Percentiles rank a stretch among this genome's conserved stretches.
These are phyloP conservation scores for Aspergillus olivimuriae DNA, from an alignment of 495 filamentous ascomycete genomes.

Conservation along the genomic window DNA sequence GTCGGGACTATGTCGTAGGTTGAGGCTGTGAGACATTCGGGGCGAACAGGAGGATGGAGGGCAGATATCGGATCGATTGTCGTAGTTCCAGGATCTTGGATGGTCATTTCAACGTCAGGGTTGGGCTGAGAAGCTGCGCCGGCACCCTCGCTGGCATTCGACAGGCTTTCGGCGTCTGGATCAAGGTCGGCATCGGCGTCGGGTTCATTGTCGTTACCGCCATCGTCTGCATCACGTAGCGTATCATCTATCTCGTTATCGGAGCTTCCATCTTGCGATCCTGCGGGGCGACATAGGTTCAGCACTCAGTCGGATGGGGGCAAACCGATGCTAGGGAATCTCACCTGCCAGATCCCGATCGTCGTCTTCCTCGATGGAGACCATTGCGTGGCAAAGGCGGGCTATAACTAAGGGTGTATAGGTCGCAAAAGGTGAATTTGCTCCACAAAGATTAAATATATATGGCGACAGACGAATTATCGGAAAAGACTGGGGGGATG, in stretches of 20 bases:
- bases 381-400: conserved; percentile 13
- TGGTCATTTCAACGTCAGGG: conserved; percentile 29
- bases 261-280: conserved; percentile 58
- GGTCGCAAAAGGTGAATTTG: too few relatives aligned
- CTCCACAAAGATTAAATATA: too few relatives aligned
- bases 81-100: conserved; percentile 27
- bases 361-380: conserved; percentile 46
- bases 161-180: conserved; percentile 51
- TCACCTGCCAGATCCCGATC: conserved; percentile 50
- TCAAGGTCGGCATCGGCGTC: conserved; percentile 53
- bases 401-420: neutral
- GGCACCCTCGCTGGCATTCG: conserved; percentile 38
- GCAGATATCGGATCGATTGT: conserved; percentile 27
- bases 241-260: conserved; percentile 65
- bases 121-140: conserved; percentile 36
- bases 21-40: conserved; percentile 73
- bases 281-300: conserved; percentile 14
- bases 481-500: neutral
- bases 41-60: conserved; percentile 61
- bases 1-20: conserved; percentile 96
- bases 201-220: conserved; percentile 56
- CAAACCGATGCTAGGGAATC: conserved; percentile 4
- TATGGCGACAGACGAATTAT: neutral
- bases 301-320: neutral
- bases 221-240: conserved; percentile 59